phyloP scores from a whole-genome alignment of 805 yeast species.

The Zygoascus bituminiphila region DNA sequence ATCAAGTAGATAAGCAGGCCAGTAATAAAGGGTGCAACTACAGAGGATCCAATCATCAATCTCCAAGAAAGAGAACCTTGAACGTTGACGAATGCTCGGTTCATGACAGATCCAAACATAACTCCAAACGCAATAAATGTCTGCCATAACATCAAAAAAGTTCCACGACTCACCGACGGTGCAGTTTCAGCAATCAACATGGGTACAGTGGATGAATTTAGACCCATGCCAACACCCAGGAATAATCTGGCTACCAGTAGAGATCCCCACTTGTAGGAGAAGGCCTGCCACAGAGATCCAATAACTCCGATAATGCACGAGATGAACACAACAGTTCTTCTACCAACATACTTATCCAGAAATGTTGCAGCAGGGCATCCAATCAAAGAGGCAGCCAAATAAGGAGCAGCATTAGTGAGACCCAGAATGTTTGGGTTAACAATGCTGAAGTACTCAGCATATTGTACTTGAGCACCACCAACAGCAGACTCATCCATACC shows the following conservation, averaged over 20 bases:
- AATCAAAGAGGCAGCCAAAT: slow-evolving; percentile 51
- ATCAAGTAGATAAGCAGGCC: slow-evolving; percentile 33
- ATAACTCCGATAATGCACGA: slow-evolving; percentile 53
- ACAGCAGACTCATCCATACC: slow-evolving; percentile 76
- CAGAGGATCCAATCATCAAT: slow-evolving; percentile 59
- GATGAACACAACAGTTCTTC: slow-evolving; percentile 60
- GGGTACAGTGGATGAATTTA: slow-evolving; percentile 41
- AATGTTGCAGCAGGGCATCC: slow-evolving; percentile 60
- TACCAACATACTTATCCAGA: slow-evolving; percentile 47
- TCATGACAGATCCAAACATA: slow-evolving; percentile 61
- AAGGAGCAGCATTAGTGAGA: slow-evolving; percentile 62
- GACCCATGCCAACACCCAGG: slow-evolving; percentile 48
- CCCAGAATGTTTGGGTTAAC: slow-evolving; percentile 46
- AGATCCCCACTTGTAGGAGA: slow-evolving; percentile 51
- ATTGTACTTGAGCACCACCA: slow-evolving; percentile 61
- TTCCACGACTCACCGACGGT: slow-evolving; percentile 69
- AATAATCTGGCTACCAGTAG: slow-evolving; percentile 57
- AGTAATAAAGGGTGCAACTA: slow-evolving; percentile 46
- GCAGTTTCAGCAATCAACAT: slow-evolving; percentile 69
- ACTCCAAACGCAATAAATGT: slow-evolving; percentile 59
- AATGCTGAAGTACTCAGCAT: slow-evolving; percentile 48
- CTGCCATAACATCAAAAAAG: slow-evolving; percentile 60
- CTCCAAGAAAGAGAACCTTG: slow-evolving; percentile 44
- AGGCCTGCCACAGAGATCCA: slow-evolving; percentile 64
- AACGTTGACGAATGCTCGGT: slow-evolving; percentile 50